Percentiles rank a stretch among this genome's conserved stretches.
Conservation (phyloP, 148 eudicot genomes). For the Arctostaphylos glauca region DNA sequence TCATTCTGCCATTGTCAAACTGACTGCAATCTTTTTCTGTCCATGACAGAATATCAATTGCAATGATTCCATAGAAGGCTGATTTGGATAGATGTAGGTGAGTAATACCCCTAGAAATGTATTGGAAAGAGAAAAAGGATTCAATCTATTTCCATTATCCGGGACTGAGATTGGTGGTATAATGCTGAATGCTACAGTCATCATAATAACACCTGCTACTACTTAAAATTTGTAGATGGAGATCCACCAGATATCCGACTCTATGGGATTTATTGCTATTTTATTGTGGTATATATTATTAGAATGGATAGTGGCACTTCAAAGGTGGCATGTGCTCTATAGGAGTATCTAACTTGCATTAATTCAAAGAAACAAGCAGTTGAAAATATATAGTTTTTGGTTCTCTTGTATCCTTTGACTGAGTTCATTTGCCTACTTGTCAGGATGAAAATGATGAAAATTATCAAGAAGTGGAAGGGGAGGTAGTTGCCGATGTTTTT, state of each 20-base stretch:
- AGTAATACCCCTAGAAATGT: background rate
- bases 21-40: background rate
- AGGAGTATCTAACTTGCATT: background rate
- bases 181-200: background rate
- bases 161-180: background rate
- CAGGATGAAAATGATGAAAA: constrained; percentile 86
- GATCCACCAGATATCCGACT: background rate
- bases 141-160: background rate
- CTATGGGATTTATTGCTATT: background rate
- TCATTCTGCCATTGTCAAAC: background rate
- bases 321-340: constrained; percentile 6
- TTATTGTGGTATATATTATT: background rate
- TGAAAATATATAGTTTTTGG: background rate
- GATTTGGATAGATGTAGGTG: background rate
- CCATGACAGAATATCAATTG: background rate
- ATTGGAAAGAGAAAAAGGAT: background rate
- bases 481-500: constrained; percentile 72
- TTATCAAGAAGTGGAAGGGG: constrained; percentile 68
- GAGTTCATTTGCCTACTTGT: background rate
- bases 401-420: background rate
- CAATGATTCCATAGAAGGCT: background rate
- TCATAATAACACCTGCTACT: background rate
- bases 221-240: background rate
- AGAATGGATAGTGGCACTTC: background rate
- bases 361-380: background rate